phyloP scores from a whole-genome alignment of 306 rosid genomes.

The Sophora flavescens region DNA sequence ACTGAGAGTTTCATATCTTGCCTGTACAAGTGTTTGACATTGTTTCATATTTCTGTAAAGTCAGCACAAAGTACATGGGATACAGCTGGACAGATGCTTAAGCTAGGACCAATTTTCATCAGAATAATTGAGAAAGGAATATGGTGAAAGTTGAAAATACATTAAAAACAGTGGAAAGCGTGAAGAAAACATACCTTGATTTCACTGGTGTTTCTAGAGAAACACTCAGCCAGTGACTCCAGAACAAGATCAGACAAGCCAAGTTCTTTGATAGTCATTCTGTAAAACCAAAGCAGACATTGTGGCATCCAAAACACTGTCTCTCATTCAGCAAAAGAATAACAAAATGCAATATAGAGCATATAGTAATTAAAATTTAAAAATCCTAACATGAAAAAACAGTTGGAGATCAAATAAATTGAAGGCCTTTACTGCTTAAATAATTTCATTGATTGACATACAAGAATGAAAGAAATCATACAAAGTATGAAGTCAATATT shows the following conservation, averaged over 20 bases:
- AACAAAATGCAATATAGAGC: conserved; percentile 11
- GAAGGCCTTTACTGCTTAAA: conserved; percentile 3
- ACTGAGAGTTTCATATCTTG: conserved; percentile 75
- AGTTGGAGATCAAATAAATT: neutral
- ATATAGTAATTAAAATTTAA: neutral
- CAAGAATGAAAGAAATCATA: neutral
- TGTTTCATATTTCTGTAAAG: conserved; percentile 97
- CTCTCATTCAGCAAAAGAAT: conserved; percentile 34
- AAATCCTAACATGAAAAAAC: neutral
- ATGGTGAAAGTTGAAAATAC: conserved; percentile 41
- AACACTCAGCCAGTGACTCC: conserved; percentile 81
- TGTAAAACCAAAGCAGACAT: conserved; percentile 55
- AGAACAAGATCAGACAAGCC: conserved; percentile 80
- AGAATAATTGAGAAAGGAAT: conserved; percentile 48
- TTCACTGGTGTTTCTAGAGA: conserved; percentile 77
- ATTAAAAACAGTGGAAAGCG: neutral
- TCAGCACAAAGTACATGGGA: conserved; percentile 93
- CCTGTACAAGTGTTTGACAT: conserved; percentile 97
- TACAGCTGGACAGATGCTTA: conserved; percentile 84
- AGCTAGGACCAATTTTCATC: conserved; percentile 72
- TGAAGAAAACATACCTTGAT: conserved; percentile 66
- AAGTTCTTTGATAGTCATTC: conserved; percentile 78
- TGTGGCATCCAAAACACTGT: conserved; percentile 42
- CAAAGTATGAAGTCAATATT: conserved; percentile 13
- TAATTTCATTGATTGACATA: neutral